Evolutionary conservation across 306 rosid species (phyloP).

Genomic region (Cicer bijugum): DNA sequence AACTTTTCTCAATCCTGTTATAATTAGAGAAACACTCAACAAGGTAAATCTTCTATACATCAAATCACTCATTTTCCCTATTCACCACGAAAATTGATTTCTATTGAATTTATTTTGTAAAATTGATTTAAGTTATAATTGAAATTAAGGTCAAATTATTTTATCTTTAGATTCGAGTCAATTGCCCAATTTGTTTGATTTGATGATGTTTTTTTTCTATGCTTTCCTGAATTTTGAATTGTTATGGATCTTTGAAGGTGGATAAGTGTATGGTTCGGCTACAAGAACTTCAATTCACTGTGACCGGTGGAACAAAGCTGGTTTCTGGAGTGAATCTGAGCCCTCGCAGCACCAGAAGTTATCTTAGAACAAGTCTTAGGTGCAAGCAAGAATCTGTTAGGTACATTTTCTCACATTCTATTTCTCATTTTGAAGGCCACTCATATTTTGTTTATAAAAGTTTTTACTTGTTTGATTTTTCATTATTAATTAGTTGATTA

Average conservation of each 20-base stretch:
- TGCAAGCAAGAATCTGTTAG: constrained; percentile 92
- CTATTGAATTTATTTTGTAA: no score
- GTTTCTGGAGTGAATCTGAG: constrained; percentile 85
- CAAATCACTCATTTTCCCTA: neutral
- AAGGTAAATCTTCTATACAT: constrained; percentile 54
- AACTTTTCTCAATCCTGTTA: constrained; percentile 73
- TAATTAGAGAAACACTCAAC: constrained; percentile 75
- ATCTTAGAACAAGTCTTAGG: constrained; percentile 82
- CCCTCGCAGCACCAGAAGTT: constrained; percentile 88
- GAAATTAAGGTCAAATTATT: no score
- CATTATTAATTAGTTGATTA: neutral
- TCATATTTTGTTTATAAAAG: neutral
- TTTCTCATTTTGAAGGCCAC: neutral
- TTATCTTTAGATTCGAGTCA: no score
- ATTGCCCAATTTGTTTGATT: no score
- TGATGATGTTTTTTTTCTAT: no score
- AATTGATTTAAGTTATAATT: no score
- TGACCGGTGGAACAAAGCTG: constrained; percentile 75
- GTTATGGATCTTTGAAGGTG: constrained; percentile 65
- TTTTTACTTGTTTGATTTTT: neutral
- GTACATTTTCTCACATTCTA: constrained; percentile 38
- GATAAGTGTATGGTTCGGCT: constrained; percentile 86
- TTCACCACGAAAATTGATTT: neutral
- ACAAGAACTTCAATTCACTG: constrained; percentile 90
- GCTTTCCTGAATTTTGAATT: constrained; percentile 12